phyloP scores from a whole-genome alignment of 129 eudicot species.

The Rutidosis leptorrhynchoides region DNA sequence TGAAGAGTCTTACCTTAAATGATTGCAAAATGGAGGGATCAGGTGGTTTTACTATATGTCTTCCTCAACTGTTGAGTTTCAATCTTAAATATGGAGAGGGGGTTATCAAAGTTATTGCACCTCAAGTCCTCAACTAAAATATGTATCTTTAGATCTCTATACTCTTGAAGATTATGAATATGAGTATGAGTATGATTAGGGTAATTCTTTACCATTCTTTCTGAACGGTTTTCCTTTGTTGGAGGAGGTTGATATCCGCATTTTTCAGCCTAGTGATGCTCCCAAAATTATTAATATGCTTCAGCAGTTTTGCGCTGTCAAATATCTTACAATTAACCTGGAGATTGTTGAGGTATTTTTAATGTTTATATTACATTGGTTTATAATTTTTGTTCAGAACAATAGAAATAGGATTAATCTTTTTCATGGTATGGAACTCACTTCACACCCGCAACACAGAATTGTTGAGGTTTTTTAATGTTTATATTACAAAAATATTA shows the following conservation, averaged over 20 bases:
- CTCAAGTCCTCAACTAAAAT: background rate
- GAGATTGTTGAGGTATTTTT: slow-evolving; percentile 19
- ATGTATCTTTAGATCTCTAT: slow-evolving; percentile 10
- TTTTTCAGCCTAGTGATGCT: background rate
- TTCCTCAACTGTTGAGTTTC: background rate
- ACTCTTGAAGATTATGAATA: background rate
- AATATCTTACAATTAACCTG: slow-evolving; percentile 10
- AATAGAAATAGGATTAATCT: too few relatives aligned
- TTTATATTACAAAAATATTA: too few relatives aligned
- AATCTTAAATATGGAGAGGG: background rate
- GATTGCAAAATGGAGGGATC: background rate
- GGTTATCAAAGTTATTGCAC: slow-evolving; percentile 7
- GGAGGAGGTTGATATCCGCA: slow-evolving; percentile 20
- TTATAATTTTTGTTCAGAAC: too few relatives aligned
- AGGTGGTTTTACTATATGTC: background rate
- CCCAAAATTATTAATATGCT: background rate
- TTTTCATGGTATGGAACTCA: too few relatives aligned
- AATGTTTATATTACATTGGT: too few relatives aligned
- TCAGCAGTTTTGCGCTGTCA: slow-evolving; percentile 14
- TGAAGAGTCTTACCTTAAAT: slow-evolving; percentile 20
- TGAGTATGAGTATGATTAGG: too few relatives aligned
- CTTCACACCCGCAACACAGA: too few relatives aligned
- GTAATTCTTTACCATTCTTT: background rate
- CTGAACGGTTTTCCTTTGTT: background rate
- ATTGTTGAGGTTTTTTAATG: background rate